Percentiles rank a stretch among this genome's conserved stretches.
Conservation (phyloP, 371 early-diverging fungal genomes). For the Thermomucor indicae-seudaticae region DNA sequence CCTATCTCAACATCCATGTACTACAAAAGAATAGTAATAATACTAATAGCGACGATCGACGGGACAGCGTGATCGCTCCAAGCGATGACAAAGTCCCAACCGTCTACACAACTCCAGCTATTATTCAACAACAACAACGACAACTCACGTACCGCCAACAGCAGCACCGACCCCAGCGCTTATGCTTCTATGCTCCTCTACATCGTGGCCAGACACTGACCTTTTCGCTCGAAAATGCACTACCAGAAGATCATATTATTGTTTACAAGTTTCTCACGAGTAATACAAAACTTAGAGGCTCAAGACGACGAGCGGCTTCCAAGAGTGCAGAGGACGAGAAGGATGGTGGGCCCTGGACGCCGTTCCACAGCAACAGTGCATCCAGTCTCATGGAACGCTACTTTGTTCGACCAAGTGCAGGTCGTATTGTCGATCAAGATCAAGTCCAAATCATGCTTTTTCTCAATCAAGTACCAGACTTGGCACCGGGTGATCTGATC, state of each 20-base stretch:
- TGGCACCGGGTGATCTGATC: conserved; percentile 11
- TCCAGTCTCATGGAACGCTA: conserved; percentile 25
- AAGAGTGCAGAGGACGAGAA: neutral
- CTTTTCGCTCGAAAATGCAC: conserved; percentile 27
- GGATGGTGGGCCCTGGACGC: neutral
- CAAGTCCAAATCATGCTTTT: conserved; percentile 33
- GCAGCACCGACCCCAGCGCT: conserved; percentile 1
- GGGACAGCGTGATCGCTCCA: conserved; percentile 16
- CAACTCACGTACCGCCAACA: neutral
- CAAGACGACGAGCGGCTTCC: neutral
- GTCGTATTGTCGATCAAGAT: conserved; percentile 24
- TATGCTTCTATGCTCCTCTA: conserved; percentile 23
- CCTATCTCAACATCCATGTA: conserved; percentile 25
- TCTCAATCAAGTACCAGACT: conserved; percentile 29
- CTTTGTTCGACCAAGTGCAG: conserved; percentile 43
- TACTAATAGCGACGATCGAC: neutral
- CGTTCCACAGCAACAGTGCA: neutral
- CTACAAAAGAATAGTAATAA: neutral
- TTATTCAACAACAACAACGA: neutral
- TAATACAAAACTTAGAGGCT: conserved; percentile 12
- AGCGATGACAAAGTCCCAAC: conserved; percentile 3
- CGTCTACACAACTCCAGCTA: conserved; percentile 7
- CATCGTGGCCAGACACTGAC: conserved; percentile 33
- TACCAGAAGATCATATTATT: conserved; percentile 43
- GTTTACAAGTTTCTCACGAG: conserved; percentile 42